Base-by-base conservation (phyloP, 768 basidiomycete genomes). In the Russula dissimulans region DNA sequence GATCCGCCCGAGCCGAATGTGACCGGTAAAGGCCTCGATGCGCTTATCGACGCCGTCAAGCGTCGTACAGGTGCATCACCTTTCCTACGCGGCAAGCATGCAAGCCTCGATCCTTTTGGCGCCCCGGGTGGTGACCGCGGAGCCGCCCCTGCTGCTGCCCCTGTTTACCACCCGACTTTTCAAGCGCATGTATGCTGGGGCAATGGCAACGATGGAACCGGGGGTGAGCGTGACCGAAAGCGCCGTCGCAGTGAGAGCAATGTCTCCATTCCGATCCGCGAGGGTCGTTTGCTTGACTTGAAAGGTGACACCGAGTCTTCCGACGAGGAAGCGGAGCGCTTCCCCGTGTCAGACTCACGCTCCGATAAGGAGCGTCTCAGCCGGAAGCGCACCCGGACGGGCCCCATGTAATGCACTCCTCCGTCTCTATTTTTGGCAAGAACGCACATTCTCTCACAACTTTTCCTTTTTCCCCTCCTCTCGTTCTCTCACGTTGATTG, bases 81-180 rank as follows among this genome's bases (percentile, higher is more conserved):
- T 50, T 79, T 80, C 69, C 71, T 81, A 48, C 74, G 79, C 49
- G 78, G 79, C 42, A 78, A 78, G 62, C 78, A 79, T 56, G 79
- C 77, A 31, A 77, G 76, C 64, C 72, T 81, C 50, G 78, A 79
- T 63, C 76, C 79, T 3, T 79, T 79, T 62, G 79, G 77, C 42
- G 72, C 76, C 22, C 71, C 72, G 10, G 71, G 70, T 59, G 66
- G 66, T 57, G 76, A 73, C 54, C 72, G 69, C 56, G 77, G 72
- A 32, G 65, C 53, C 34, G 62, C 66, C 0, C 60, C 64, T 50
- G 66, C 66, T 36, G 63, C 66, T 48, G 66, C 64, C 9, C 65
- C 63, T 29, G 63, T 61, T 51, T 66, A 60, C 45, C 63, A 64
- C 49, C 69, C 69, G n/a, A 69, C 69, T 10, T 70, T 70, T 57